Evolutionary conservation across 2,329 filamentous ascomycete species (phyloP).

Genomic region (Apiospora sp.): DNA sequence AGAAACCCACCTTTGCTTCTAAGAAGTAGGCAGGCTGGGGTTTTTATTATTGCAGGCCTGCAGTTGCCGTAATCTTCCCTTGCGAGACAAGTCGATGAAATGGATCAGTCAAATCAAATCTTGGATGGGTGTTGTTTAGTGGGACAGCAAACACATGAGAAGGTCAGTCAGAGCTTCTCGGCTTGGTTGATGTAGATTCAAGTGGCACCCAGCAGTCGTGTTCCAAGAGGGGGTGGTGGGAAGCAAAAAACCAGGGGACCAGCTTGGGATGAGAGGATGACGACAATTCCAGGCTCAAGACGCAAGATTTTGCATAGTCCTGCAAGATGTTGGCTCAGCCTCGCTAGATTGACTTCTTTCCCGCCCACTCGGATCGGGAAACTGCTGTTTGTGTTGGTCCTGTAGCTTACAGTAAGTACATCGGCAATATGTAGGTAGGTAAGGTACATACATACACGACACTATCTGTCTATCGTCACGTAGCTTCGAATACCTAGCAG

Average conservation of each 20-base stretch:
- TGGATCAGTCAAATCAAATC: conserved; percentile 22
- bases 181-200: conserved; percentile 19
- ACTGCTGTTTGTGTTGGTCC: neutral
- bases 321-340: conserved; percentile 10
- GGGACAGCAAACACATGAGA: conserved; percentile 23
- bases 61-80: conserved; percentile 5
- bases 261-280: conserved; percentile 15
- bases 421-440: neutral
- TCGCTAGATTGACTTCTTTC: conserved; percentile 19
- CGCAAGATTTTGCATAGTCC: conserved; percentile 16
- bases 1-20: neutral
- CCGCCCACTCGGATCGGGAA: conserved; percentile 20
- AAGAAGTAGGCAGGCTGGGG: conserved; percentile 10
- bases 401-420: neutral
- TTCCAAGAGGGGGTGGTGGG: conserved; percentile 19
- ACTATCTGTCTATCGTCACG: no score
- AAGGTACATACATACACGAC: no score
- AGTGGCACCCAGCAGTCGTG: conserved; percentile 20
- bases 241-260: conserved; percentile 19
- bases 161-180: conserved; percentile 16
- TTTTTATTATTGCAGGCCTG: conserved; percentile 3
- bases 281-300: conserved; percentile 21
- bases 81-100: conserved; percentile 11
- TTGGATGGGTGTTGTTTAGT: conserved; percentile 14
- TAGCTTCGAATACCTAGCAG: no score